Conservation (phyloP, 805 yeast genomes). For the Metschnikowia colocasiae region DNA sequence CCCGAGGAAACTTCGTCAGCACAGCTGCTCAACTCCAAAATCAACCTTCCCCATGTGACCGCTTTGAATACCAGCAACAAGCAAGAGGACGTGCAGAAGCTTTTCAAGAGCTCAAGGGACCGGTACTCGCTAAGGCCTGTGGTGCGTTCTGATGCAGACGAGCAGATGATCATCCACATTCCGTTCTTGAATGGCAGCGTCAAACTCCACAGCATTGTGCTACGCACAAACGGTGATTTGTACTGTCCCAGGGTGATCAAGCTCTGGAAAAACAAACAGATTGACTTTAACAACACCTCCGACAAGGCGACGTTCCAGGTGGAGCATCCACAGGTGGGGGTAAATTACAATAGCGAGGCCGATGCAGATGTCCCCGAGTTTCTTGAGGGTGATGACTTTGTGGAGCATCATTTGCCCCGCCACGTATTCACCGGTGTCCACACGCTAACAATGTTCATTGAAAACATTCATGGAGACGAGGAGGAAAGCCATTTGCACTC, state of each 20-base stretch:
- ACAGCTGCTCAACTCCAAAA: conserved; percentile 61
- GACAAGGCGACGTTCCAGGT: conserved; percentile 49
- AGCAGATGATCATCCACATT: conserved; percentile 69
- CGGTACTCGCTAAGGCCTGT: conserved; percentile 47
- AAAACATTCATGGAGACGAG: conserved; percentile 46
- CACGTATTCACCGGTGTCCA: conserved; percentile 67
- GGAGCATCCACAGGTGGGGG: conserved; percentile 65
- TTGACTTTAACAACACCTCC: conserved; percentile 69
- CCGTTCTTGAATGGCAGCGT: conserved; percentile 74
- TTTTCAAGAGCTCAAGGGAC: conserved; percentile 52
- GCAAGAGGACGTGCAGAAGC: conserved; percentile 43
- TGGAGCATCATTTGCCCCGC: conserved; percentile 80
- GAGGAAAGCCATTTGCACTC: conserved; percentile 58
- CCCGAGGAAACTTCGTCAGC: conserved; percentile 68
- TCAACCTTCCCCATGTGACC: conserved; percentile 56
- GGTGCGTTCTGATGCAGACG: conserved; percentile 72
- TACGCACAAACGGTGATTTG: conserved; percentile 60
- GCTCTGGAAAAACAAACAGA: conserved; percentile 64
- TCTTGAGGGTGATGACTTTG: conserved; percentile 46
- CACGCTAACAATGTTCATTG: conserved; percentile 63
- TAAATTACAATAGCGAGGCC: conserved; percentile 36
- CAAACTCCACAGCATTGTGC: conserved; percentile 66
- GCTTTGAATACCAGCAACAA: conserved; percentile 61
- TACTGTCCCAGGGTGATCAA: conserved; percentile 68
- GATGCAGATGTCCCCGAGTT: conserved; percentile 33